Base-by-base conservation (phyloP, 345 rosid species). In the Cardamine chenopodiifolia region DNA sequence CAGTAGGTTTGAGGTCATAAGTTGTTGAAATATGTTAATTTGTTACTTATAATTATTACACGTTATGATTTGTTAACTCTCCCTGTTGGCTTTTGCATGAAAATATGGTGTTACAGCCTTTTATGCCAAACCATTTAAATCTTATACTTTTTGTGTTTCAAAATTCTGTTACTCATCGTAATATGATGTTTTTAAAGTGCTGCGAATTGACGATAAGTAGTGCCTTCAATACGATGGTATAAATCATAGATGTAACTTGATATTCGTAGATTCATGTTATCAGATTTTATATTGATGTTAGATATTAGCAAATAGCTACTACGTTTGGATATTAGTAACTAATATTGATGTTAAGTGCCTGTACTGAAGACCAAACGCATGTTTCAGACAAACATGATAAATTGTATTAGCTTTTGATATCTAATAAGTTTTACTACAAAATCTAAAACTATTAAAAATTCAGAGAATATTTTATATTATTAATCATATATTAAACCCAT, bases 1-100 rank as follows among this genome's bases (percentile, higher is more conserved):
- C 71, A 32, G 71, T 64, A 73, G 71, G 48, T 73, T 73, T 55
- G 39, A 55, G 71, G 65, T 73, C 39, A 32, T 44, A 73, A 55
- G 65, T 64, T 55, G 77, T 73, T 73, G 64, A 55, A 17, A 49
- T 71, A 4, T 58, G 22, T 31, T 58, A 2, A 3, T 32, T 47
- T 48, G 73, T 29, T 5, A 44, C 14, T 18, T 39, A 19, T 40
- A 18, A 26, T n/a, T 25, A 23, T 9, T 25, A 26, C 9, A 8
- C 25, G 35, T 8, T 39, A 14, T 1, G 2, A 8, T 8, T 66
- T n/a, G 22, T 8, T 13, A 32, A 58, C 63, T 12, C 15, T 57
- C 7, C 11, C 5, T 8, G 2, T 8, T 55, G 13, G 57, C 12
- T 29, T 17, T 11, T 22, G 52, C 18, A 17, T 54, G 25, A 25